phyloP scores from a whole-genome alignment of 2,329 filamentous ascomycete genomes.

The Epichloe elymi region DNA sequence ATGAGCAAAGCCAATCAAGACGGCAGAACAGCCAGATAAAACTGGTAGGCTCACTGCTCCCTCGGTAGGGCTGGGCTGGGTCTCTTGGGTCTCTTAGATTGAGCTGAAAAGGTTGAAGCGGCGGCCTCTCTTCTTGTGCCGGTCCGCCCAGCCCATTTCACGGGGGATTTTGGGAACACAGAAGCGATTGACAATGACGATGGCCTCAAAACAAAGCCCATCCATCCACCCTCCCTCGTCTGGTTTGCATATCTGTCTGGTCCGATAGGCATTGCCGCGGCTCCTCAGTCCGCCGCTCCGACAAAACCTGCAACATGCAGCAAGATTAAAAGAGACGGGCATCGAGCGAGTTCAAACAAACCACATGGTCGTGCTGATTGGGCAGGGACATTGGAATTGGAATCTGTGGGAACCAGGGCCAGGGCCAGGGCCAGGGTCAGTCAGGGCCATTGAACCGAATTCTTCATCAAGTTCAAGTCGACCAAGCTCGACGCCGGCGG shows the following conservation, averaged over 20 bases:
- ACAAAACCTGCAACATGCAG: neutral
- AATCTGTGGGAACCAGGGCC: too few species aligned
- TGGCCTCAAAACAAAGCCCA: neutral
- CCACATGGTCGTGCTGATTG: neutral
- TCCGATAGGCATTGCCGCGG: neutral
- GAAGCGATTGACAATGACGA: neutral
- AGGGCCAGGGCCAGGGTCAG: too few species aligned
- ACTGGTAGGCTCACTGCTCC: too few species aligned
- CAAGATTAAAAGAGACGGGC: neutral
- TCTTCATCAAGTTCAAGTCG: too few species aligned
- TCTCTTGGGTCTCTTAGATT: neutral
- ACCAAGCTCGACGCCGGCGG: neutral
- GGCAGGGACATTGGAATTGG: neutral
- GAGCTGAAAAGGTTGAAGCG: neutral
- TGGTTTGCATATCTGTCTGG: too few species aligned
- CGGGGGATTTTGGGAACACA: neutral
- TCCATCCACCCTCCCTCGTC: neutral
- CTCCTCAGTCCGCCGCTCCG: neutral
- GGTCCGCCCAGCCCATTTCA: too few species aligned
- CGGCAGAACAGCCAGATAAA: neutral
- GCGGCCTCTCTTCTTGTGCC: too few species aligned
- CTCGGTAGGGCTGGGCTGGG: too few species aligned
- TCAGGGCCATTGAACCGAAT: too few species aligned
- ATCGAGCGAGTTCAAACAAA: neutral
- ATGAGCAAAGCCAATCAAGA: constrained; percentile 1